phyloP scores from a whole-genome alignment of 768 basidiomycete species.

The Suillus placidus region DNA sequence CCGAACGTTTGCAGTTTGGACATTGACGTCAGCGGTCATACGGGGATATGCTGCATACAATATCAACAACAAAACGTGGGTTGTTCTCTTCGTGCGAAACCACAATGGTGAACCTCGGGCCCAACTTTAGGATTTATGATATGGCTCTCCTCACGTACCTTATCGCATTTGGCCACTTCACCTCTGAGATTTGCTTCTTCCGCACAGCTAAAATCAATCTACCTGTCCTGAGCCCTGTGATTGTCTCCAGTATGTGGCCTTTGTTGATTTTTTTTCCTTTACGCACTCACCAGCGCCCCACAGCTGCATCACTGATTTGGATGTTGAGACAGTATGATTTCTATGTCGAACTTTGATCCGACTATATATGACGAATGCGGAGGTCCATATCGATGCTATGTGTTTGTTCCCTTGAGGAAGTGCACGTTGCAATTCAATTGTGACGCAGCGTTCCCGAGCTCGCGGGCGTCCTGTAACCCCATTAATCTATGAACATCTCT shows the following conservation, averaged over 20 bases:
- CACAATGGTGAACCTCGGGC: conserved; percentile 2
- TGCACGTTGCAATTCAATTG: neutral
- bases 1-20: conserved; percentile 92
- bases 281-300: conserved; percentile 15
- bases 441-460: neutral
- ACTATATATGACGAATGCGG: neutral
- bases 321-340: conserved; percentile 84
- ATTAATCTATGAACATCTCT: neutral
- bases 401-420: neutral
- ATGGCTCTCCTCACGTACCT: conserved; percentile 87
- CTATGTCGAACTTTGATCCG: conserved; percentile 56
- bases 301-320: conserved; percentile 77
- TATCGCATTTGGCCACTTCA: conserved; percentile 89
- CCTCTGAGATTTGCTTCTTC: conserved; percentile 83
- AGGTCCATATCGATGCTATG: neutral
- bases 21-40: conserved; percentile 79
- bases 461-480: neutral
- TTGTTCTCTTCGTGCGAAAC: conserved; percentile 20
- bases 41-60: conserved; percentile 90
- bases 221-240: conserved; percentile 69
- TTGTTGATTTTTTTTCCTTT: neutral
- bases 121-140: conserved; percentile 74
- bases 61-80: conserved; percentile 79
- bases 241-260: conserved; percentile 78
- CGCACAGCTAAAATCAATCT: conserved; percentile 64